Base-by-base conservation (phyloP, 345 rosid genomes). In the Eucalyptus camaldulensis region DNA sequence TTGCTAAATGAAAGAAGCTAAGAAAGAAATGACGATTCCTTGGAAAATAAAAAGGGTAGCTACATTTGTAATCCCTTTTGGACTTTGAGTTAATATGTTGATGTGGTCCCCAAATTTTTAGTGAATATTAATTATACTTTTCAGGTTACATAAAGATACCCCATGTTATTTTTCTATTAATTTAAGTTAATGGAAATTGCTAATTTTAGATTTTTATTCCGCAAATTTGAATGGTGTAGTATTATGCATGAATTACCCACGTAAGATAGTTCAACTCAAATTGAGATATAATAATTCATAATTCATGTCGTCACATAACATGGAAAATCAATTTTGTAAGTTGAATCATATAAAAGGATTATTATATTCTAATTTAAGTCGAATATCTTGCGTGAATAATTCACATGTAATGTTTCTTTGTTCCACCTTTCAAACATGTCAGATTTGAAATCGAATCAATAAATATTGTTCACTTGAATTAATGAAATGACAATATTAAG, bases 191-290 rank as follows among this genome's bases (percentile, higher is more conserved):
- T 0, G 1, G 1, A 76, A 37, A 40, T 76, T 40, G 29, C 27
- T 76, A 1, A 40, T 76, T 76, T 37, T 40, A 40, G 15, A 25
- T 40, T 40, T 8, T 40, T 37, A 37, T 76, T 37, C 1, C 1
- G 0, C 2, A 40, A 76, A 43, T 37, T 76, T 37, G 47, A 40
- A 11, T 0, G 2, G 5, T 21, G 29, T 24, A 76, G 3, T 9
- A 4, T 37, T 76, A 76, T 0, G 7, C 5, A 0, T 40, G 83
- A 0, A 37, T 22, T 40, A 11, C 24, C 27, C 45, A 76, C 0
- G 4, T 76, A 76, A 11, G 3, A 76, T 76, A 53, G 24, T 76
- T 40, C 14, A 76, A 76, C 3, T 76, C 13, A 76, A 37, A 11
- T 10, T 0, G 2, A 2, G 5, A 9, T 21, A 21, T 76, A 40